Conservation (phyloP, 2,329 filamentous ascomycete species). For the Phaeosphaeriaceae sp. region DNA sequence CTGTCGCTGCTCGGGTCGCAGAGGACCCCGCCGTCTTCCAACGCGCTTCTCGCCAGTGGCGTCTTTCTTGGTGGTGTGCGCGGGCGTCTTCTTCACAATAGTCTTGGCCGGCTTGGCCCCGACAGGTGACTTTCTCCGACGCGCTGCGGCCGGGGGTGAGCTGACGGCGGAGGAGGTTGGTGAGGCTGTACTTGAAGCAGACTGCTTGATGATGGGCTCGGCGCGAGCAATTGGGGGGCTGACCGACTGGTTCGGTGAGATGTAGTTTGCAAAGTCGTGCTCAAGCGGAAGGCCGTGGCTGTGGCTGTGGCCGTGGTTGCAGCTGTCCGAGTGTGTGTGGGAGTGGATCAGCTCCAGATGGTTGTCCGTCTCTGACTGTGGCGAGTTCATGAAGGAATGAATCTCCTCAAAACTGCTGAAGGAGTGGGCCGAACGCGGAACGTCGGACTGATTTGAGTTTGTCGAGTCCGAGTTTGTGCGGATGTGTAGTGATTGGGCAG, state of each 20-base stretch:
- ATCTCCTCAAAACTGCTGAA: constrained; percentile 84
- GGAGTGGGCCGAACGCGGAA: constrained; percentile 64
- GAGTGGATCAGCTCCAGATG: constrained; percentile 34
- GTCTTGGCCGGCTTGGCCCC: constrained; percentile 78
- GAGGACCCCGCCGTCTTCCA: constrained; percentile 85
- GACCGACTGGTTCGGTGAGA: constrained; percentile 58
- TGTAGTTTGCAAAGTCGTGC: constrained; percentile 47
- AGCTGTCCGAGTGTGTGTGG: constrained; percentile 34
- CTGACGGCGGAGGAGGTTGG: constrained; percentile 60
- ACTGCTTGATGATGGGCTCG: constrained; percentile 72
- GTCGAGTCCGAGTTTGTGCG: constrained; percentile 90
- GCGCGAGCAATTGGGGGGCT: constrained; percentile 73
- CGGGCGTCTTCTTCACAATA: constrained; percentile 76
- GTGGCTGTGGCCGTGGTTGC: constrained; percentile 29
- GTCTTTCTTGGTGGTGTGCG: constrained; percentile 77
- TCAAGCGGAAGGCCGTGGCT: constrained; percentile 31
- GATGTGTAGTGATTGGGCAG: constrained; percentile 85
- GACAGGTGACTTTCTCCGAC: constrained; percentile 76
- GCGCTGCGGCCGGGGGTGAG: constrained; percentile 64
- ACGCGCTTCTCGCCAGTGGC: constrained; percentile 84
- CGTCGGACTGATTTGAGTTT: constrained; percentile 73
- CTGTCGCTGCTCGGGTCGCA: constrained; percentile 92
- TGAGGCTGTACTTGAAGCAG: constrained; percentile 65
- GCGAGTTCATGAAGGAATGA: constrained; percentile 78
- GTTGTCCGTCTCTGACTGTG: constrained; percentile 69